Conservation (phyloP, 2,329 filamentous ascomycete species). For the Pseudocercospora fuligena region DNA sequence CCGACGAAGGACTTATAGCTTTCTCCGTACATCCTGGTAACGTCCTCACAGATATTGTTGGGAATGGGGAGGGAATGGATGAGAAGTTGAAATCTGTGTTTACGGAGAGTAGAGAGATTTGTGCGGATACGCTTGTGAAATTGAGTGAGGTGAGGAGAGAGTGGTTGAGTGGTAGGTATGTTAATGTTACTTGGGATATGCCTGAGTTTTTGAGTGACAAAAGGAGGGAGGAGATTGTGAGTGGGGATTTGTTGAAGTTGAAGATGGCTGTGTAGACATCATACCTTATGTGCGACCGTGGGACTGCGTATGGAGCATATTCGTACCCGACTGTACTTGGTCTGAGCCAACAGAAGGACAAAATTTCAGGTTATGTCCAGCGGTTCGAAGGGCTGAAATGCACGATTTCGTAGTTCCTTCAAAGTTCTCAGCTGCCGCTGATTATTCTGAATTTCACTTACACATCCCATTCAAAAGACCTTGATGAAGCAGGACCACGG, state of each 20-base stretch:
- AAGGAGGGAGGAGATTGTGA: constrained; percentile 42
- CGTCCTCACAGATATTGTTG: constrained; percentile 50
- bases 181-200: constrained; percentile 48
- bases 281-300: background rate
- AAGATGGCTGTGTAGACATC: constrained; percentile 23
- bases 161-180: constrained; percentile 47
- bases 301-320: too few species aligned
- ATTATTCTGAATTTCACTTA: too few species aligned
- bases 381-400: too few species aligned
- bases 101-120: constrained; percentile 39
- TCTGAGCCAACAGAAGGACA: too few species aligned
- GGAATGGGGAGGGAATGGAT: constrained; percentile 38
- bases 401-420: too few species aligned
- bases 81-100: constrained; percentile 29
- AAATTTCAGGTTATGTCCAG: too few species aligned
- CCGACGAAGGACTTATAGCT: constrained; percentile 48
- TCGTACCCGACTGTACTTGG: too few species aligned
- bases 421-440: too few species aligned
- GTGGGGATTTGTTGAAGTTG: constrained; percentile 44
- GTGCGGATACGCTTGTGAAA: constrained; percentile 40
- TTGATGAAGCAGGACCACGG: too few species aligned
- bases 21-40: constrained; percentile 54
- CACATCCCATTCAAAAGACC: too few species aligned
- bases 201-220: constrained; percentile 37
- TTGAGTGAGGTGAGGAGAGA: constrained; percentile 41